Conservation (phyloP, 2,329 filamentous ascomycete species). For the Alternaria viburni region DNA sequence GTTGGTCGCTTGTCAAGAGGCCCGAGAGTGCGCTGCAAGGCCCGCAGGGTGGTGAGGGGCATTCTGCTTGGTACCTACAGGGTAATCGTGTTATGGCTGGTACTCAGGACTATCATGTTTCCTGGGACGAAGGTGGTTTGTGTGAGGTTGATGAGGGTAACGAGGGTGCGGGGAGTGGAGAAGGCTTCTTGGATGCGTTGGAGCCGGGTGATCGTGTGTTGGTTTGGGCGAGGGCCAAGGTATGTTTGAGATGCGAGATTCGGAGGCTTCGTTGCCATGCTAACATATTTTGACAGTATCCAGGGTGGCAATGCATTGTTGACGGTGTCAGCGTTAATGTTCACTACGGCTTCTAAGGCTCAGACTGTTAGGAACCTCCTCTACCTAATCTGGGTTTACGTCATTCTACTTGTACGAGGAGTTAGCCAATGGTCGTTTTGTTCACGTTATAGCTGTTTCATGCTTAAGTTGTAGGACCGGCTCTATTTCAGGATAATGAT, state of each 20-base stretch:
- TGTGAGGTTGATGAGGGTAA: constrained; percentile 16
- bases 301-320: constrained; percentile 39
- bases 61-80: constrained; percentile 42
- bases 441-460: not conserved
- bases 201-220: constrained; percentile 35
- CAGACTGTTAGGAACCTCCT: not conserved
- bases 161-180: constrained; percentile 33
- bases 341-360: constrained; percentile 25
- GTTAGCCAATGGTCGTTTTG: no score
- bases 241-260: constrained; percentile 11
- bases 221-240: constrained; percentile 44
- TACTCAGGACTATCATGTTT: constrained; percentile 18
- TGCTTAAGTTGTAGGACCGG: not conserved
- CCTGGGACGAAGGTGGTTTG: constrained; percentile 21
- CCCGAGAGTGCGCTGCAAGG: constrained; percentile 24
- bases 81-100: constrained; percentile 34
- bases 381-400: not conserved
- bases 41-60: constrained; percentile 31
- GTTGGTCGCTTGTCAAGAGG: constrained; percentile 27
- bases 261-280: not conserved
- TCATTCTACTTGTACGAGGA: not conserved
- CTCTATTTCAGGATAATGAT: no score
- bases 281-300: constrained; percentile 28
- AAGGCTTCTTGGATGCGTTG: constrained; percentile 35
- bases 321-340: constrained; percentile 25